These are phyloP conservation scores for Backusella mclennaniae DNA, from an alignment of 192 early-diverging fungal genomes.

Conservation along the genomic window DNA sequence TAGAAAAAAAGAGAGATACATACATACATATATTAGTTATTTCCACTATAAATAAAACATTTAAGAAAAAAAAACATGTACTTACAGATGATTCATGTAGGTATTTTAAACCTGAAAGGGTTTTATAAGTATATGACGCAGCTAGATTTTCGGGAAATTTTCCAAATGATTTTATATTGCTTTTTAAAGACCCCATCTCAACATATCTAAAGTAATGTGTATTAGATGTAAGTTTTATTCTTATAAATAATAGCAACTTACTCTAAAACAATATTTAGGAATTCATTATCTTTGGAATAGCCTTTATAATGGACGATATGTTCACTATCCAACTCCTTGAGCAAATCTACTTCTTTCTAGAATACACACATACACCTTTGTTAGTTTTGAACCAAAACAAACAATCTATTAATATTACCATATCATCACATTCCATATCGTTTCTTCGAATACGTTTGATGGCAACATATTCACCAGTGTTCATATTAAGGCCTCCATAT, in stretches of 20 bases:
- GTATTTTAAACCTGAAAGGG: constrained; percentile 87
- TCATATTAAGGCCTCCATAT: constrained; percentile 71
- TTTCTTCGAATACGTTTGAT: constrained; percentile 82
- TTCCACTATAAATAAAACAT: neutral
- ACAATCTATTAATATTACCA: constrained; percentile 40
- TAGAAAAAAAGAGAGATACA: neutral
- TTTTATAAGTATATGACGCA: constrained; percentile 81
- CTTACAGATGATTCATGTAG: constrained; percentile 79
- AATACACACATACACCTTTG: neutral
- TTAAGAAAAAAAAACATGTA: neutral
- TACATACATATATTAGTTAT: neutral
- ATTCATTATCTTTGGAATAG: constrained; percentile 66
- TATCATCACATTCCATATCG: constrained; percentile 61
- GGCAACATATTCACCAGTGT: constrained; percentile 80
- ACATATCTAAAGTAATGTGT: constrained; percentile 43
- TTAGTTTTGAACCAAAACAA: neutral
- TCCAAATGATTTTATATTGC: constrained; percentile 87
- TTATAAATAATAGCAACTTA: constrained; percentile 9
- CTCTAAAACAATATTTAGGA: constrained; percentile 86
- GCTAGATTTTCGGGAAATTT: constrained; percentile 88
- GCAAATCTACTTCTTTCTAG: constrained; percentile 77
- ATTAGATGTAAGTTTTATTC: neutral
- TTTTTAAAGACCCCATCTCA: constrained; percentile 89
- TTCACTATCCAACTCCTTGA: constrained; percentile 76
- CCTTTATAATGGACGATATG: constrained; percentile 86